Percentiles rank a stretch among this genome's conserved stretches.
Conservation (phyloP, 345 rosid genomes). For the Arabidopsis suecica region DNA sequence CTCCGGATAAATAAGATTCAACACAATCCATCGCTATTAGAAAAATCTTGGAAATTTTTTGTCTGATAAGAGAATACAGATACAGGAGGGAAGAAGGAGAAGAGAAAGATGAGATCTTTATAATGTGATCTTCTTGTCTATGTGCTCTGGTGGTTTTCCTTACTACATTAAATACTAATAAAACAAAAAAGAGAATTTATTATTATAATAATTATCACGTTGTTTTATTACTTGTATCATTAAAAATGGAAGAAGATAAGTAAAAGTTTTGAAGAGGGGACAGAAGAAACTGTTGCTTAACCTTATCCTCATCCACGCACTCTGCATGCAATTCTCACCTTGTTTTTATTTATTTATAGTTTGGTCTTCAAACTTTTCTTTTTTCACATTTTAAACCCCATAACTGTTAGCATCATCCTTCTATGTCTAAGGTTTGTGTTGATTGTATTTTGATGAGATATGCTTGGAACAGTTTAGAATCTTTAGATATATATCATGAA, state of each 20-base stretch:
- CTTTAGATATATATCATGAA: too few relatives aligned
- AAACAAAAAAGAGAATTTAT: constrained; percentile 1
- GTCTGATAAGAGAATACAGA: not conserved
- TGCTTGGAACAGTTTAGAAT: not conserved
- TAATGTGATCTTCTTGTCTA: constrained; percentile 26
- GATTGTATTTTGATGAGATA: not conserved
- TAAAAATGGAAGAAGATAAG: constrained; percentile 19
- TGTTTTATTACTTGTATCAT: constrained; percentile 8
- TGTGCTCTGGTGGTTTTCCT: constrained; percentile 26
- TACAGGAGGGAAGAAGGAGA: constrained; percentile 9
- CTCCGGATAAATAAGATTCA: constrained; percentile 41
- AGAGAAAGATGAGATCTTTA: constrained; percentile 44
- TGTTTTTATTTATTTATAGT: constrained; percentile 17
- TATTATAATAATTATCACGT: constrained; percentile 21
- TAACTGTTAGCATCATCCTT: not conserved
- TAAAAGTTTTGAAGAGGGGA: constrained; percentile 27
- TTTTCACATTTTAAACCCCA: not conserved
- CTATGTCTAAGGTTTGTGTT: not conserved
- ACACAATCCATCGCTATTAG: constrained; percentile 34
- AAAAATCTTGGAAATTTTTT: constrained; percentile 2
- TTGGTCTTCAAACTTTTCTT: not conserved
- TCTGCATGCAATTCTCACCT: constrained; percentile 34
- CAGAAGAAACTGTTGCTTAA: constrained; percentile 34
- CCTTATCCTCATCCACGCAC: constrained; percentile 45
- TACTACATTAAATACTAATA: constrained; percentile 22